A percentile compares a stretch with the other conserved stretches of the same genome.
Evolutionary conservation across 495 filamentous ascomycete species (phyloP).

Genomic region (Friedmanniomyces simplex): DNA sequence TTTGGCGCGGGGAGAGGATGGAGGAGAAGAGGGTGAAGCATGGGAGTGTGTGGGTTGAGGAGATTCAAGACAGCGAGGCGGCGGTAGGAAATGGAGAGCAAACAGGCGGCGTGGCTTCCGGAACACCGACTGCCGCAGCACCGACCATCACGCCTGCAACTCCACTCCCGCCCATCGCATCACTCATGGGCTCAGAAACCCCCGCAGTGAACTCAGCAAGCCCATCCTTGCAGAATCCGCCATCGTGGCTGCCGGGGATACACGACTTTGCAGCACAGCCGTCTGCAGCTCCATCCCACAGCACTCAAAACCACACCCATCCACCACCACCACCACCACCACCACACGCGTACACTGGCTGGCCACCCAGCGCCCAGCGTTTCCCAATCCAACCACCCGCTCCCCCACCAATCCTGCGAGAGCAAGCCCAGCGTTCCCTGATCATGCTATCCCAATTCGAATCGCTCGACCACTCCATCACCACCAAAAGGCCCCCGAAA

Average conservation of each 20-base stretch:
- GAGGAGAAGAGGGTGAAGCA: slow-evolving; percentile 38
- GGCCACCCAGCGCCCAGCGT: slow-evolving; percentile 12
- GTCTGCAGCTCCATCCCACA: not conserved
- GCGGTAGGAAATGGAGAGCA: not conserved
- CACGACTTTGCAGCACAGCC: slow-evolving; percentile 1
- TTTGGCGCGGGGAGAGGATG: slow-evolving; percentile 65
- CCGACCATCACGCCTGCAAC: not conserved
- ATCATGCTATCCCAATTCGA: slow-evolving; percentile 12
- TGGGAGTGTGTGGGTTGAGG: slow-evolving; percentile 52
- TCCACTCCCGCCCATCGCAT: not conserved
- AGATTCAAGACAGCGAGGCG: slow-evolving; percentile 34
- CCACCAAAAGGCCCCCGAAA: slow-evolving; percentile 12
- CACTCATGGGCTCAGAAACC: no score
- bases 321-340: not conserved
- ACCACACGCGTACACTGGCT: slow-evolving; percentile 4
- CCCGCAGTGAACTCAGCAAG: no score
- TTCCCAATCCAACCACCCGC: slow-evolving; percentile 1
- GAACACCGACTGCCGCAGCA: not conserved
- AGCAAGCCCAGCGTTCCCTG: slow-evolving; percentile 18
- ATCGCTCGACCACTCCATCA: not conserved
- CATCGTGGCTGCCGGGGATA: slow-evolving; percentile 1
- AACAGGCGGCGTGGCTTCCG: not conserved
- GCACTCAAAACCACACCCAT: not conserved
- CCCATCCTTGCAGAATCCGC: not conserved
- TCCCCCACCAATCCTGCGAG: slow-evolving; percentile 11